These are phyloP conservation scores for Phoma herbarum DNA, from an alignment of 2,329 filamentous ascomycete genomes.

Conservation along the genomic window DNA sequence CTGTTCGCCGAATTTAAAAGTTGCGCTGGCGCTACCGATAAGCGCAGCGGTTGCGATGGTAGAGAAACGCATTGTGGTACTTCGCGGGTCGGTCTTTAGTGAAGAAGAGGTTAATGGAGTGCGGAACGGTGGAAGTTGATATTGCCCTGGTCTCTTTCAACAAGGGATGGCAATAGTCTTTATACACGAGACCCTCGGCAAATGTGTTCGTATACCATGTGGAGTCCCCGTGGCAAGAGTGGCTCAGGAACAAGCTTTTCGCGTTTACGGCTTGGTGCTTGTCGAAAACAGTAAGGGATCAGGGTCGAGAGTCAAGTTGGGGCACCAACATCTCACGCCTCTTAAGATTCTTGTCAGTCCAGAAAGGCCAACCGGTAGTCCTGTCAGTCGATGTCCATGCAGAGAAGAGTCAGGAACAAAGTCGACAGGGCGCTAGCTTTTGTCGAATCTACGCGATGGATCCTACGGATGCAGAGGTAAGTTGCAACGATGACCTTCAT, in stretches of 20 bases:
- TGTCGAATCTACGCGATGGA: constrained; percentile 1
- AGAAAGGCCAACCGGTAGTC: not conserved
- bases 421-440: not conserved
- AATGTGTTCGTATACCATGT: not conserved
- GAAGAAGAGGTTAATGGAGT: not conserved
- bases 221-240: constrained; percentile 8
- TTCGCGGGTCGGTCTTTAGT: not conserved
- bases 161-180: not conserved
- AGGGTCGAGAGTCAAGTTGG: constrained; percentile 6
- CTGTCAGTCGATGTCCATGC: constrained; percentile 9
- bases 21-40: constrained; percentile 26
- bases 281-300: constrained; percentile 4
- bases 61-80: constrained; percentile 31
- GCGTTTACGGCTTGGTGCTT: constrained; percentile 3
- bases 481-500: not conserved
- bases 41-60: constrained; percentile 24
- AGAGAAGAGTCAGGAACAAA: constrained; percentile 4
- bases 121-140: not conserved
- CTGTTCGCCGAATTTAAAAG: constrained; percentile 26
- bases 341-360: constrained; percentile 4
- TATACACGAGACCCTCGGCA: constrained; percentile 8
- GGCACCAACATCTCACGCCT: constrained; percentile 1
- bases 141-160: not conserved
- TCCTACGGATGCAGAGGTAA: not conserved
- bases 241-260: constrained; percentile 5